Evolutionary conservation across 2,329 filamentous ascomycete genomes (phyloP).

Genomic region (Aspergillus piperis): DNA sequence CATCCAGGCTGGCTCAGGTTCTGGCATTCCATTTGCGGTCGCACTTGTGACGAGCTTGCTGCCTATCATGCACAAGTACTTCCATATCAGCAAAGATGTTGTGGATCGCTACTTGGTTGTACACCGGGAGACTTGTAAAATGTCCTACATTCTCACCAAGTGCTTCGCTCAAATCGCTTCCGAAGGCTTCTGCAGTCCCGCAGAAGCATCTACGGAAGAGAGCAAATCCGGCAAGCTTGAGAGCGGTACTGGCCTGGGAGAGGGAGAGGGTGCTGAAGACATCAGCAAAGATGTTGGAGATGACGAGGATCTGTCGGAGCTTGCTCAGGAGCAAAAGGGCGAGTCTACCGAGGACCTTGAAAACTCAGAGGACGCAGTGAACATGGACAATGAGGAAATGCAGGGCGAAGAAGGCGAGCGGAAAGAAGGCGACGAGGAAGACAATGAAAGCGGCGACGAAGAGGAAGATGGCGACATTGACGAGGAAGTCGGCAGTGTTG

Average conservation of each 20-base stretch:
- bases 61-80: constrained; percentile 76
- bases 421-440: constrained; percentile 45
- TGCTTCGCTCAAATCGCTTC: constrained; percentile 76
- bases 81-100: constrained; percentile 59
- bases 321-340: constrained; percentile 75
- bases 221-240: constrained; percentile 78
- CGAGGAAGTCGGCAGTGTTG: constrained; percentile 86
- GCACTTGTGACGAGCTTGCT: constrained; percentile 63
- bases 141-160: constrained; percentile 73
- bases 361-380: constrained; percentile 49
- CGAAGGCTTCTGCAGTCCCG: constrained; percentile 88
- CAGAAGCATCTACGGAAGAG: constrained; percentile 73
- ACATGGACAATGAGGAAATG: constrained; percentile 78
- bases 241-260: constrained; percentile 87
- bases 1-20: constrained; percentile 46
- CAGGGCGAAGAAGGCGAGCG: constrained; percentile 77
- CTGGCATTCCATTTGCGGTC: constrained; percentile 50
- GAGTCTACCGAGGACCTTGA: constrained; percentile 51
- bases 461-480: constrained; percentile 70
- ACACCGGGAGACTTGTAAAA: constrained; percentile 70
- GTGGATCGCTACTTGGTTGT: constrained; percentile 62
- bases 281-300: constrained; percentile 96
- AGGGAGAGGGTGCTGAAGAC: constrained; percentile 92
- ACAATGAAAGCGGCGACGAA: constrained; percentile 63
- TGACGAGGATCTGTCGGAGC: constrained; percentile 87